phyloP scores from a whole-genome alignment of 2,329 filamentous ascomycete species.

The Fusarium drepaniforme region DNA sequence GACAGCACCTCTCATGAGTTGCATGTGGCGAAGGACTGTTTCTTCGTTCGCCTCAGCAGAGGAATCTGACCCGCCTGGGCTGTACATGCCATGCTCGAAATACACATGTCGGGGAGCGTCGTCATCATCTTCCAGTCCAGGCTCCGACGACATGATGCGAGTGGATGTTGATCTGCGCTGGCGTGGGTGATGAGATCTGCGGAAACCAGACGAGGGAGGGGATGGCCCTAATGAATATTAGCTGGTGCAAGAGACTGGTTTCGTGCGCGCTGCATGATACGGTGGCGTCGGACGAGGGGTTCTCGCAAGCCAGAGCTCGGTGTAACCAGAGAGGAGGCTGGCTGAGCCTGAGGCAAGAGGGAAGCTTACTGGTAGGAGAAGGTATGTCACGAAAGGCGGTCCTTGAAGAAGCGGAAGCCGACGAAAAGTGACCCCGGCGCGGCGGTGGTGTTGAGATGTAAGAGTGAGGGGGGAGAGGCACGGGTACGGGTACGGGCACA shows the following conservation, averaged over 20 bases:
- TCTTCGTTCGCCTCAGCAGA: constrained; percentile 45
- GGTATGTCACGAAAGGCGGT: constrained; percentile 28
- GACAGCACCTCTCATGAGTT: constrained; percentile 60
- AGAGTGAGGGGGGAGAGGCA: constrained; percentile 32
- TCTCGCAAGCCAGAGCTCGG: constrained; percentile 10
- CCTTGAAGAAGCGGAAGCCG: constrained; percentile 32
- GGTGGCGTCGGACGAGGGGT: constrained; percentile 1
- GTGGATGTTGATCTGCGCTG: constrained; percentile 41
- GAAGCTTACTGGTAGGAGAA: constrained; percentile 40
- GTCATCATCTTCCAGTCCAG: constrained; percentile 37
- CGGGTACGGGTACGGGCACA: constrained; percentile 22
- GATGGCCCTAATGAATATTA: constrained; percentile 36
- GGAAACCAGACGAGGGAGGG: constrained; percentile 40
- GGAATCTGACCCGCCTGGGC: constrained; percentile 14
- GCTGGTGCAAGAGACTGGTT: not conserved
- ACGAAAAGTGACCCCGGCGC: constrained; percentile 29
- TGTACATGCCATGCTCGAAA: constrained; percentile 26
- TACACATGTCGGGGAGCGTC: constrained; percentile 22
- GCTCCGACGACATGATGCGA: constrained; percentile 42
- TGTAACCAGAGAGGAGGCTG: not conserved
- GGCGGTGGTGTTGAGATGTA: constrained; percentile 24
- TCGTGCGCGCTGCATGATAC: not conserved
- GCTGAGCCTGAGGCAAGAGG: not conserved
- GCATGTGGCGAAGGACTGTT: constrained; percentile 54
- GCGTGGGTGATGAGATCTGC: constrained; percentile 43